Percentiles rank a stretch among this genome's conserved stretches.
phyloP scores from a whole-genome alignment of 2,329 filamentous ascomycete genomes.

The Hymenoscyphus fraxineus region DNA sequence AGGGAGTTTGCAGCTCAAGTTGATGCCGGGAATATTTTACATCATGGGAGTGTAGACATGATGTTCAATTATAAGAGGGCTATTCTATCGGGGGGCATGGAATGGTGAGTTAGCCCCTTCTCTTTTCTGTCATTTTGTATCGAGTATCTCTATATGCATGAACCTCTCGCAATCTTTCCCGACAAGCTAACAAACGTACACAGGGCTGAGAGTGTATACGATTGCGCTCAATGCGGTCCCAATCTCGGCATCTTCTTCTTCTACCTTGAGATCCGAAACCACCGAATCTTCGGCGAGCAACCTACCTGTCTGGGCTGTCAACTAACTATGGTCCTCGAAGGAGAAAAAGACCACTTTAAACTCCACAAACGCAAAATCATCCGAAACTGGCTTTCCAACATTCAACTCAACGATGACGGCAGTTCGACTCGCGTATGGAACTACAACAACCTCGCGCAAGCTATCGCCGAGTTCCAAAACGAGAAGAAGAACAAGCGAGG shows the following conservation, averaged over 20 bases:
- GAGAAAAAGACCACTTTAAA: conserved; percentile 31
- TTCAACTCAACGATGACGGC: background rate
- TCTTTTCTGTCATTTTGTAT: background rate
- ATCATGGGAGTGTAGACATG: conserved; percentile 11
- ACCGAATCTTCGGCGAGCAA: background rate
- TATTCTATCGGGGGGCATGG: background rate
- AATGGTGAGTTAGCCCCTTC: background rate
- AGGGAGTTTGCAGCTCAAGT: conserved; percentile 19
- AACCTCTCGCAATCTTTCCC: no score
- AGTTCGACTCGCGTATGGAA: background rate
- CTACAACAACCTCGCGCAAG: background rate
- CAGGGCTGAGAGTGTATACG: background rate
- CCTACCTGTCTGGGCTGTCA: conserved; percentile 21
- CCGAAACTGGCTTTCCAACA: conserved; percentile 18
- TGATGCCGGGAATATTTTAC: conserved; percentile 14
- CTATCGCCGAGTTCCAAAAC: background rate
- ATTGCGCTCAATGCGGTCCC: conserved; percentile 16
- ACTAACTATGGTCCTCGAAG: conserved; percentile 13
- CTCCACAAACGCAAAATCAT: conserved; percentile 21
- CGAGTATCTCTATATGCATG: background rate
- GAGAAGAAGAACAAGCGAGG: background rate
- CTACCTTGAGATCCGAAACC: conserved; percentile 9
- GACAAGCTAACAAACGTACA: background rate
- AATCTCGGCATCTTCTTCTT: conserved; percentile 25
- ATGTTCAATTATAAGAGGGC: background rate